A percentile compares a stretch with the other conserved stretches of the same genome.
phyloP scores from a whole-genome alignment of 2,329 filamentous ascomycete species.

The Aureobasidium sp. region DNA sequence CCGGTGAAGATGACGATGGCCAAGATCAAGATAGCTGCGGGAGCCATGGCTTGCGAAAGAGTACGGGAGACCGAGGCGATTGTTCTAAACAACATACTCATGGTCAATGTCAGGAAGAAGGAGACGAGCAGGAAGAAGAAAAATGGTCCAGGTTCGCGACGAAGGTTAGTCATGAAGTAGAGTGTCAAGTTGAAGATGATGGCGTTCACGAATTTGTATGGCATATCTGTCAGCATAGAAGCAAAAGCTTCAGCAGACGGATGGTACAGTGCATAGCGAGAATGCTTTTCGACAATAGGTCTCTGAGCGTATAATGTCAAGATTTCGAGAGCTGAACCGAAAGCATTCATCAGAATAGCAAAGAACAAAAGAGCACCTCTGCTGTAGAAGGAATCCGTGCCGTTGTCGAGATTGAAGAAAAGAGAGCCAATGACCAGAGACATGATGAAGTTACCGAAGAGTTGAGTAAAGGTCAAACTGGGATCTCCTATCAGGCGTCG shows the following conservation, averaged over 20 bases:
- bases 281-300: slow-evolving; percentile 85
- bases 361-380: slow-evolving; percentile 80
- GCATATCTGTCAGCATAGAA: slow-evolving; percentile 79
- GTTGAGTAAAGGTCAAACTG: slow-evolving; percentile 59
- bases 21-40: slow-evolving; percentile 51
- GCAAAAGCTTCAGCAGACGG: slow-evolving; percentile 81
- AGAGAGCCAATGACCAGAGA: slow-evolving; percentile 70
- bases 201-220: slow-evolving; percentile 68
- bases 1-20: slow-evolving; percentile 61
- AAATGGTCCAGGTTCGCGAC: slow-evolving; percentile 65
- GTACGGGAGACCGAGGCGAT: slow-evolving; percentile 71
- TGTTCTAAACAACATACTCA: slow-evolving; percentile 81
- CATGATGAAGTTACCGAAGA: slow-evolving; percentile 66
- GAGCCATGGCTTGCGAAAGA: slow-evolving; percentile 49
- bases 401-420: slow-evolving; percentile 64
- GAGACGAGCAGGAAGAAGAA: slow-evolving; percentile 79
- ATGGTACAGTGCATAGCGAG: slow-evolving; percentile 79
- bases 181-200: slow-evolving; percentile 70
- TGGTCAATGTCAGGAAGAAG: slow-evolving; percentile 63
- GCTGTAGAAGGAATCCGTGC: slow-evolving; percentile 67
- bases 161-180: slow-evolving; percentile 82
- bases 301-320: slow-evolving; percentile 80
- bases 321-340: slow-evolving; percentile 74
- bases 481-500: slow-evolving; percentile 69
- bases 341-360: slow-evolving; percentile 77